Evolutionary conservation across 306 rosid species (phyloP), one percentile per base, ranked within the genome.

Genomic region (Cicer yamashitae): DNA sequence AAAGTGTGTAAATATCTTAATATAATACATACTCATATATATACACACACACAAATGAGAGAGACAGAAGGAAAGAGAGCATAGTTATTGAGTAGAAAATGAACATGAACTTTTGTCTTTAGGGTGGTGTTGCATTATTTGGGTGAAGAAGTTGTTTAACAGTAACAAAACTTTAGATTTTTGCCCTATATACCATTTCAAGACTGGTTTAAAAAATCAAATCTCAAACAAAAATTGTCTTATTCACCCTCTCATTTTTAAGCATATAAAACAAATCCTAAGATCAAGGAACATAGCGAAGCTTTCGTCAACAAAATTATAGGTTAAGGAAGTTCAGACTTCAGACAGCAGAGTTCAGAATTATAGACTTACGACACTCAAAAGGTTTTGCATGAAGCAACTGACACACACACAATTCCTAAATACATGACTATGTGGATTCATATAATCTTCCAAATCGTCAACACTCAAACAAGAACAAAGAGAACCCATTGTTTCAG

Each of bases 401-500:
- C 84, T 68, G 78, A 87, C 81, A 81, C 96, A 94, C 13, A 13
- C 47, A n/a, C 99, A 90, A 79, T 92, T 88, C 87, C 98, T 86
- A 59, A 80, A 85, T 12, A 82, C 85, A 73, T 91, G 81, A 84
- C 83, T 88, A 85, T 84, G 87, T 61, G 92, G 97, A 88, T 96
- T 90, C 77, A 89, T 74, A 77, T 85, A 90, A 72, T 90, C 98
- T 83, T 92, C 99, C 10, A 90, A 77, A 65, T 88, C 87, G 40
- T 83, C 84, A 48, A 64, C 82, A 74, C 77, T 86, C 72, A 92
- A 73, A 77, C 99, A 96, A 82, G 96, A 85, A 83, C 97, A 96
- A 72, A 92, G 87, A 17, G 97, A 82, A 75, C 99, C 99, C 99
- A 96, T 96, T 69, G 54, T 78, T 88, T 84, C 83, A 84, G 84